Conservation (phyloP, 345 rosid genomes). For the Euphorbia pulcherrima region DNA sequence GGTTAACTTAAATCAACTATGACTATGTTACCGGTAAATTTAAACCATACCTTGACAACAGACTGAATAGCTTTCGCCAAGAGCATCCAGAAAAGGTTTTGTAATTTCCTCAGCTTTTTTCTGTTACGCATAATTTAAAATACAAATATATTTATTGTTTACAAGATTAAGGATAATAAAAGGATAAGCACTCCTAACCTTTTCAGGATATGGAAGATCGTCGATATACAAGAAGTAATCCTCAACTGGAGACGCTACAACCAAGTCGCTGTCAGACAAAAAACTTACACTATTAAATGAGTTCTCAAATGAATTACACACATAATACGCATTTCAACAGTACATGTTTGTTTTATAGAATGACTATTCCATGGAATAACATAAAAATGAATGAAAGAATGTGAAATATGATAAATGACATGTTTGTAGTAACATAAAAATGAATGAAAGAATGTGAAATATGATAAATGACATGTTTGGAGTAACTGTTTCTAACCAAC, state of each 20-base stretch:
- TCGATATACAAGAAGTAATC: conserved; percentile 78
- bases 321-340: conserved; percentile 1
- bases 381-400: no score
- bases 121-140: conserved; percentile 32
- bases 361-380: no score
- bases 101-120: conserved; percentile 58
- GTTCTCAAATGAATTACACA: conserved; percentile 14
- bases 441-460: no score
- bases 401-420: no score
- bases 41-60: conserved; percentile 65
- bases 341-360: no score
- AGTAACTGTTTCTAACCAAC: no score
- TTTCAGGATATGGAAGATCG: conserved; percentile 58
- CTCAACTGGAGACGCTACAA: conserved; percentile 90
- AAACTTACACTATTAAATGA: conserved; percentile 22
- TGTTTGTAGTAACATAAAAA: no score
- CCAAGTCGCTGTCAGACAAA: conserved; percentile 67
- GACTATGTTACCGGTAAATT: not conserved
- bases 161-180: not conserved
- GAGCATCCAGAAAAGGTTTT: conserved; percentile 62
- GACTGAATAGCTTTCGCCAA: conserved; percentile 68
- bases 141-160: not conserved
- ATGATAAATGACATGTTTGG: no score
- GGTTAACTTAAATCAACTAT: not conserved
- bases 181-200: conserved; percentile 40